Conservation (phyloP, 1,284 basidiomycete species). For the Boletus hoseneyae region DNA sequence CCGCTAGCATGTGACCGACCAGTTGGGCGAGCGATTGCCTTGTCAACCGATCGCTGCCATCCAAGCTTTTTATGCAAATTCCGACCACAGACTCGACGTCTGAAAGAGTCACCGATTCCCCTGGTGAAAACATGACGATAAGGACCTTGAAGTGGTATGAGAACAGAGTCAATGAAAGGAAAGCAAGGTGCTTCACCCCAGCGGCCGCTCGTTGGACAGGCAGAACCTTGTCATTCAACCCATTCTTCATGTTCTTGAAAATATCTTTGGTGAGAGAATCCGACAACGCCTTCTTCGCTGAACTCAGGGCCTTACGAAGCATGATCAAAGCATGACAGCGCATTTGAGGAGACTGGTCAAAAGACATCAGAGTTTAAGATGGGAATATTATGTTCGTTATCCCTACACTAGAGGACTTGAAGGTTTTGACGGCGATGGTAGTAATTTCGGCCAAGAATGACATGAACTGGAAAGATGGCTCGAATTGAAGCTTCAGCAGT, state of each 20-base stretch:
- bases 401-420: slow-evolving; percentile 68
- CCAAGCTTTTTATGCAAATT: slow-evolving; percentile 74
- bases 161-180: slow-evolving; percentile 4
- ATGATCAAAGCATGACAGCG: slow-evolving; percentile 80
- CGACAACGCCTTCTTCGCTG: slow-evolving; percentile 80
- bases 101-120: slow-evolving; percentile 51
- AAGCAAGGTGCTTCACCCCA: slow-evolving; percentile 47
- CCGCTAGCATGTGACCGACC: slow-evolving; percentile 80
- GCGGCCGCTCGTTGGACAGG: slow-evolving; percentile 85
- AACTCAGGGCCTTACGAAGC: slow-evolving; percentile 71
- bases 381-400: neutral
- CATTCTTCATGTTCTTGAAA: slow-evolving; percentile 76
- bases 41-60: slow-evolving; percentile 82
- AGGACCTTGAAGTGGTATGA: slow-evolving; percentile 48
- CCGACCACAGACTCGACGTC: slow-evolving; percentile 78
- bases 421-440: slow-evolving; percentile 60
- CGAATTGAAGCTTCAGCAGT: neutral
- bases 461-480: slow-evolving; percentile 69
- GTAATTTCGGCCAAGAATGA: slow-evolving; percentile 88
- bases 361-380: slow-evolving; percentile 4
- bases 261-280: slow-evolving; percentile 82
- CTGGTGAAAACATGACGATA: slow-evolving; percentile 59
- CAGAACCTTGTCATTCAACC: slow-evolving; percentile 80
- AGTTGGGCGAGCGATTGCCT: slow-evolving; percentile 77
- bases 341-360: slow-evolving; percentile 66